Percentiles rank a stretch among this genome's conserved stretches.
These are phyloP conservation scores for Rhinocladiella similis DNA, from an alignment of 2,329 filamentous ascomycete species.

Conservation along the genomic window DNA sequence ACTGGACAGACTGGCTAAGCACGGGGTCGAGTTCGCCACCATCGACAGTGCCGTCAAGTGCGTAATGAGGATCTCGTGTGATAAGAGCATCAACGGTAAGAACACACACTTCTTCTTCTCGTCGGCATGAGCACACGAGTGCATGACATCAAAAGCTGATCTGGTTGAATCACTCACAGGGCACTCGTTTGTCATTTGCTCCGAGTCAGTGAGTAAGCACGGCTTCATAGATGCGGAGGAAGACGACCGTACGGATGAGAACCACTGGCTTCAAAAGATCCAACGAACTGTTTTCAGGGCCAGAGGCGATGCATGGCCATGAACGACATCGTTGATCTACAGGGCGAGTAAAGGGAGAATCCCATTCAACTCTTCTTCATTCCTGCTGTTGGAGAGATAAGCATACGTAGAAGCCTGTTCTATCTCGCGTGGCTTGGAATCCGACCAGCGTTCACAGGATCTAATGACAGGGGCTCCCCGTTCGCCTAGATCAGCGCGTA, in stretches of 20 bases:
- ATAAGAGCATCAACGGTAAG: slow-evolving; percentile 36
- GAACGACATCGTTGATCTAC: neutral
- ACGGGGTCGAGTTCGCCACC: slow-evolving; percentile 28
- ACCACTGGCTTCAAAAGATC: slow-evolving; percentile 6
- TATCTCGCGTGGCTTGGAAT: too few relatives aligned
- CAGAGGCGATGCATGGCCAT: slow-evolving; percentile 12
- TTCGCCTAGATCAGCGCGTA: too few relatives aligned
- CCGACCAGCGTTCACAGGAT: too few relatives aligned
- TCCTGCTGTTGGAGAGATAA: too few relatives aligned
- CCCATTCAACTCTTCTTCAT: too few relatives aligned
- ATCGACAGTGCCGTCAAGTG: slow-evolving; percentile 42
- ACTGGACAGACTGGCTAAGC: slow-evolving; percentile 42
- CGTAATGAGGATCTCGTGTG: slow-evolving; percentile 34
- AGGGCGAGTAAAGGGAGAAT: neutral
- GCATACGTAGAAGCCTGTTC: too few relatives aligned
- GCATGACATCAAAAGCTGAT: neutral
- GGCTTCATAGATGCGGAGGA: slow-evolving; percentile 40
- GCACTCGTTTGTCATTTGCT: slow-evolving; percentile 43
- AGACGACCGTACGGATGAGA: slow-evolving; percentile 33
- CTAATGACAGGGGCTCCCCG: too few relatives aligned
- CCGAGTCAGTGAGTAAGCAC: slow-evolving; percentile 39
- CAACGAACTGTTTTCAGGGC: slow-evolving; percentile 7
- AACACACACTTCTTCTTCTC: slow-evolving; percentile 3
- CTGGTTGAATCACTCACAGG: slow-evolving; percentile 25
- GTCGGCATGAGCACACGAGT: neutral